Evolutionary conservation across 805 yeast genomes (phyloP).

Genomic region (Yarrowia phangngaensis): DNA sequence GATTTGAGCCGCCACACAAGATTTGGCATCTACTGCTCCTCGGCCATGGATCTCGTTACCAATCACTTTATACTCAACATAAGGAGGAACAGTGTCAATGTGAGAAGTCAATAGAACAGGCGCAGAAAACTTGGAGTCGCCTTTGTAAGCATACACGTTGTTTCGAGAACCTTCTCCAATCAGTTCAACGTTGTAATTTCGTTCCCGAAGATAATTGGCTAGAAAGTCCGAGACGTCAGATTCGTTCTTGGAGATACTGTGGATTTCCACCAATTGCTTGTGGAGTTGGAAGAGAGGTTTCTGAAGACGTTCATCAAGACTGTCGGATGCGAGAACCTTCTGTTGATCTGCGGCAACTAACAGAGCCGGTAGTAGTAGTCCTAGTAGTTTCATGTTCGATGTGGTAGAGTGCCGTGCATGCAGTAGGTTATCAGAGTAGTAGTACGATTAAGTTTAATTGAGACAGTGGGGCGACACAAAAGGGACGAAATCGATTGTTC

Average conservation of each 20-base stretch:
- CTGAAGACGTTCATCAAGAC: background rate
- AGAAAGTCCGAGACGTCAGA: constrained; percentile 43
- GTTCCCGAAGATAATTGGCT: constrained; percentile 40
- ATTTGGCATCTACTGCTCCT: constrained; percentile 71
- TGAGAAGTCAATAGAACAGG: constrained; percentile 57
- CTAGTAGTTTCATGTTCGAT: too few relatives aligned
- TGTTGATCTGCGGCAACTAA: too few relatives aligned
- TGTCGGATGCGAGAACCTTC: too few relatives aligned
- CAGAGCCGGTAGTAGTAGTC: too few relatives aligned
- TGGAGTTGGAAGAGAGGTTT: constrained; percentile 35
- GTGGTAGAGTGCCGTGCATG: too few relatives aligned
- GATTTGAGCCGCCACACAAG: constrained; percentile 60
- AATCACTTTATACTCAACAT: constrained; percentile 46
- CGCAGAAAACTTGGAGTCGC: constrained; percentile 44
- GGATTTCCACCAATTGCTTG: constrained; percentile 39
- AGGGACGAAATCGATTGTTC: too few relatives aligned
- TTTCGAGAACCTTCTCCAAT: constrained; percentile 40
- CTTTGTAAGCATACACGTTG: constrained; percentile 58
- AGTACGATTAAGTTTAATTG: too few relatives aligned
- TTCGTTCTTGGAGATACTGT: constrained; percentile 39
- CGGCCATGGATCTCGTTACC: constrained; percentile 58
- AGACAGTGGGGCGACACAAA: too few relatives aligned
- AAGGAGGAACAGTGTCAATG: constrained; percentile 72
- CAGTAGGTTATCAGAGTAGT: too few relatives aligned
- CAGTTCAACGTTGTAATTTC: constrained; percentile 55